Evolutionary conservation across 2,329 filamentous ascomycete species (phyloP).

Genomic region (Phoma herbarum): DNA sequence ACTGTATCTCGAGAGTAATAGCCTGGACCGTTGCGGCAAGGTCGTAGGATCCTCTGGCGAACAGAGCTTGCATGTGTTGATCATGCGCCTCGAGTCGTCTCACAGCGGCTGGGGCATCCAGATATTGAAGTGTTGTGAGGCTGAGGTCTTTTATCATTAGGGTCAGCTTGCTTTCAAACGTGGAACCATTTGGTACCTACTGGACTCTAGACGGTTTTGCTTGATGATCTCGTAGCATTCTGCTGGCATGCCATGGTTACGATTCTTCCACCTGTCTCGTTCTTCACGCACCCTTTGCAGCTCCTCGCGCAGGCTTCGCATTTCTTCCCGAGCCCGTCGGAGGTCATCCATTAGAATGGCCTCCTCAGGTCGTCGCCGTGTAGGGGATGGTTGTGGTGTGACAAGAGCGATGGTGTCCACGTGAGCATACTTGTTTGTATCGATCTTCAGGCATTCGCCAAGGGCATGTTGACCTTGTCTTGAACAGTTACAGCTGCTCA

Average conservation of each 20-base stretch:
- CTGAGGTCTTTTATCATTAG: not conserved
- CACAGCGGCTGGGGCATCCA: conserved; percentile 7
- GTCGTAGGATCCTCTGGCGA: conserved; percentile 3
- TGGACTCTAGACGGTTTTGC: conserved; percentile 1
- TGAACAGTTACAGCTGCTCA: not conserved
- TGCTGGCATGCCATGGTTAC: conserved; percentile 5
- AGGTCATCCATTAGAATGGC: not conserved
- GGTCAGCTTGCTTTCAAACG: not conserved
- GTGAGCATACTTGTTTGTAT: not conserved
- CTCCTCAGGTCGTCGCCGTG: not conserved
- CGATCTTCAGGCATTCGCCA: not conserved
- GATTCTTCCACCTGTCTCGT: conserved; percentile 10
- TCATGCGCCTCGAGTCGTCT: conserved; percentile 11
- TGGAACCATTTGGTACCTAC: not conserved
- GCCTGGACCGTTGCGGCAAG: conserved; percentile 5
- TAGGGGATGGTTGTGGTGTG: not conserved
- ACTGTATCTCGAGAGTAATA: conserved; percentile 11
- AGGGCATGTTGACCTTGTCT: not conserved
- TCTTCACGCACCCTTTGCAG: conserved; percentile 2
- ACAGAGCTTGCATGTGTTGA: conserved; percentile 11
- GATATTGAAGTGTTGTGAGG: conserved; percentile 7
- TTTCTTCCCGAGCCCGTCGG: conserved; percentile 4
- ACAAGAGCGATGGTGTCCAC: not conserved
- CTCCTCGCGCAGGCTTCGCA: conserved; percentile 9
- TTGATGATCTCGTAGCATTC: conserved; percentile 14